Conservation (phyloP, 2,329 filamentous ascomycete genomes). For the Cladosporium sp. region DNA sequence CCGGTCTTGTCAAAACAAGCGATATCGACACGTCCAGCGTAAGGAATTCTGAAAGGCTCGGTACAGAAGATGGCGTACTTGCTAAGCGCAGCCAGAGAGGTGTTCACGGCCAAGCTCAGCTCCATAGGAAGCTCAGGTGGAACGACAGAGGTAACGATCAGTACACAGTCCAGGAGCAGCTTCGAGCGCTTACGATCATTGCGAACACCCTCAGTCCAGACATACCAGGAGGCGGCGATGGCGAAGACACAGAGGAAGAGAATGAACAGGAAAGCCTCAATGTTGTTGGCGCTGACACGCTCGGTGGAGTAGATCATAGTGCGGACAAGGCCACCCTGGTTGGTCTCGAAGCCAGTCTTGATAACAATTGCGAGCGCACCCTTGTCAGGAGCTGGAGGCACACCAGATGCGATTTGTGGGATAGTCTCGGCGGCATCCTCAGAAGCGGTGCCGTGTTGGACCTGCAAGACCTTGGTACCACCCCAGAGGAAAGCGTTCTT, state of each 20-base stretch:
- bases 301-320: constrained; percentile 99
- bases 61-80: constrained; percentile 98
- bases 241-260: constrained; percentile 95
- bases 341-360: constrained; percentile 98
- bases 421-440: constrained; percentile 63
- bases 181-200: constrained; percentile 97
- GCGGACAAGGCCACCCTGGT: constrained; percentile 92
- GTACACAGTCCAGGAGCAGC: constrained; percentile 91
- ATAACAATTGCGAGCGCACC: constrained; percentile 91
- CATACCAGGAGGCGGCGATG: constrained; percentile 96
- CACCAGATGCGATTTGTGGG: constrained; percentile 71
- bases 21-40: constrained; percentile 89
- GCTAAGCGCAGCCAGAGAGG: constrained; percentile 88
- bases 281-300: constrained; percentile 97
- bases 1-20: constrained; percentile 99
- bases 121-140: constrained; percentile 99
- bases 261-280: constrained; percentile 95
- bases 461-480: constrained; percentile 94
- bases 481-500: constrained; percentile 97
- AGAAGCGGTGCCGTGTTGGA: constrained; percentile 81
- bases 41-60: constrained; percentile 97
- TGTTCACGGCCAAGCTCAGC: constrained; percentile 94
- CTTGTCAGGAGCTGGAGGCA: constrained; percentile 84
- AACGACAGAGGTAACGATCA: constrained; percentile 97
- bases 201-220: constrained; percentile 94